A percentile compares a stretch with the other conserved stretches of the same genome.
phyloP scores from a whole-genome alignment of 2,329 filamentous ascomycete species.

The Fusarium neocosmosporiellum region DNA sequence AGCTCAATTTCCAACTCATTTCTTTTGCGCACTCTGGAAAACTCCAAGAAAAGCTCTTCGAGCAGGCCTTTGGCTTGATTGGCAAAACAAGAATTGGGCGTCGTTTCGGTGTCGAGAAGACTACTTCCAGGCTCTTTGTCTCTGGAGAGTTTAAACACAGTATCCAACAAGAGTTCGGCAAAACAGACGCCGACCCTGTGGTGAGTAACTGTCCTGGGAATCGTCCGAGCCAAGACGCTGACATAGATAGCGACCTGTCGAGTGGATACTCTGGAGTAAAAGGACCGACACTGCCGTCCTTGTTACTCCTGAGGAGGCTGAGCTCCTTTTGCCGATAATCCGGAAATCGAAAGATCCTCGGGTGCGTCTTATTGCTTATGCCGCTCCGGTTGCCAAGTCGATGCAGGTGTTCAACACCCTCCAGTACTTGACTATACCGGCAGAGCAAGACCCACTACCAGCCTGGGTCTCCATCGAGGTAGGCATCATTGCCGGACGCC shows the following conservation, averaged over 20 bases:
- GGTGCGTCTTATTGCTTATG: slow-evolving; percentile 66
- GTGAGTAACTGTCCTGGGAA: not conserved
- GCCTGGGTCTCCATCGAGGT: slow-evolving; percentile 67
- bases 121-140: slow-evolving; percentile 47
- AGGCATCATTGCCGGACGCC: slow-evolving; percentile 68
- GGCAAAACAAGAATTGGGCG: slow-evolving; percentile 48
- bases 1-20: slow-evolving; percentile 53
- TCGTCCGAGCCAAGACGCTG: slow-evolving; percentile 30
- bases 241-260: slow-evolving; percentile 57
- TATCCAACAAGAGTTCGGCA: too few species aligned
- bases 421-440: slow-evolving; percentile 63
- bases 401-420: slow-evolving; percentile 71
- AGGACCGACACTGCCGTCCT: slow-evolving; percentile 62
- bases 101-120: slow-evolving; percentile 41
- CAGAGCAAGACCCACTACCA: slow-evolving; percentile 53
- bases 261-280: slow-evolving; percentile 70
- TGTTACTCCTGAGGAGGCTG: slow-evolving; percentile 72
- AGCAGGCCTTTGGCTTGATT: slow-evolving; percentile 55
- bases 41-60: slow-evolving; percentile 40
- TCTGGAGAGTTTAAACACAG: slow-evolving; percentile 48
- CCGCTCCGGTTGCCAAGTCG: slow-evolving; percentile 67
- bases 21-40: slow-evolving; percentile 59
- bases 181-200: too few species aligned
- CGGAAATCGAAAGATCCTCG: slow-evolving; percentile 9
- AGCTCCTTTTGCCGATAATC: slow-evolving; percentile 62